Percentiles rank a stretch among this genome's conserved stretches.
phyloP scores from a whole-genome alignment of 208 protist species.

The Novymonas esmeraldas region DNA sequence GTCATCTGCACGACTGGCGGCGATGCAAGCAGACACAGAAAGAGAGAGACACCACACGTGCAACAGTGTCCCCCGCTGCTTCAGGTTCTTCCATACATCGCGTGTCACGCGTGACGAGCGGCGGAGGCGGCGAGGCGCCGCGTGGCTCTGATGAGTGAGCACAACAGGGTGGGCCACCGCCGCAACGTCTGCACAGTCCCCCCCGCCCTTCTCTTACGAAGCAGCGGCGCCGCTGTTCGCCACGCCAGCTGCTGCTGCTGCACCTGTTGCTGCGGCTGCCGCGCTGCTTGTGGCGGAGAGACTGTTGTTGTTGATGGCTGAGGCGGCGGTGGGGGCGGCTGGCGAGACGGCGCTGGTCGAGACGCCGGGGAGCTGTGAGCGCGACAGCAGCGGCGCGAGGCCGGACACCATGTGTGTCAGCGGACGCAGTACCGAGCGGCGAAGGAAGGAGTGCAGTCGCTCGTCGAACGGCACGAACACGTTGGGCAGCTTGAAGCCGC shows the following conservation, averaged over 20 bases:
- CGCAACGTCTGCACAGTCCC: too few species aligned
- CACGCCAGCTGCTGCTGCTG: background rate
- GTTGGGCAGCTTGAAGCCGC: slow-evolving; percentile 88
- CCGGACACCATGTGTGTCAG: slow-evolving; percentile 65
- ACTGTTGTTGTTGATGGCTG: background rate
- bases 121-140: too few species aligned
- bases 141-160: too few species aligned
- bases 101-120: too few species aligned
- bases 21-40: too few species aligned
- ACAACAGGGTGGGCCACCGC: too few species aligned
- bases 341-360: background rate
- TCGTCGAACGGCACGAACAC: slow-evolving; percentile 77
- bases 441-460: slow-evolving; percentile 70
- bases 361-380: slow-evolving; percentile 10
- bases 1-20: too few species aligned
- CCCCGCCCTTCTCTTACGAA: too few species aligned
- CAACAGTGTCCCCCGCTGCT: too few species aligned
- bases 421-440: slow-evolving; percentile 74
- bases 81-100: too few species aligned
- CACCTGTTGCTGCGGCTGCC: too few species aligned
- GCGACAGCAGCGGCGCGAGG: slow-evolving; percentile 37
- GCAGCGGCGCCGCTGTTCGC: background rate
- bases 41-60: too few species aligned
- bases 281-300: background rate
- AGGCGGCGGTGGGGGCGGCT: background rate